Percentiles rank a stretch among this genome's conserved stretches.
phyloP scores from a whole-genome alignment of 768 basidiomycete species.

The Scleroderma citrinum region DNA sequence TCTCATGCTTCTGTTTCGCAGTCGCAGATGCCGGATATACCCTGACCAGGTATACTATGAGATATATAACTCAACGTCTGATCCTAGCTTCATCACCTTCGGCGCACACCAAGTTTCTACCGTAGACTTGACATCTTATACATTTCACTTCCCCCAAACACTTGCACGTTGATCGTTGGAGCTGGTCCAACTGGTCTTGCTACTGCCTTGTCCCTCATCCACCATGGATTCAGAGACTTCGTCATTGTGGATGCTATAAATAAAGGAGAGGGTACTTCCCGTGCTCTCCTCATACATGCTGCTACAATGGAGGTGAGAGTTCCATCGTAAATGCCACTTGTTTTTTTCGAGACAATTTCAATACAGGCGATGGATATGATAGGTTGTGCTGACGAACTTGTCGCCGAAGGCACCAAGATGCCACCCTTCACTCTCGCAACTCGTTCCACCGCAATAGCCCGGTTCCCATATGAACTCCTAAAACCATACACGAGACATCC shows the following conservation, averaged over 20 bases:
- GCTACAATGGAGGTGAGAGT: constrained; percentile 48
- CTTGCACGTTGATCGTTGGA: too few species aligned
- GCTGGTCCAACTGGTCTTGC: constrained; percentile 47
- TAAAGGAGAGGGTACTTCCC: constrained; percentile 33
- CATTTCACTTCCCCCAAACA: constrained; percentile 29
- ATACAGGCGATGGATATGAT: constrained; percentile 44
- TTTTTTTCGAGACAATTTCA: too few species aligned
- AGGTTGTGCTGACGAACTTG: constrained; percentile 33
- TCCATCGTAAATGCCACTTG: constrained; percentile 30
- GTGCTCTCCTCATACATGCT: constrained; percentile 44
- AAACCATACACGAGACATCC: constrained; percentile 38
- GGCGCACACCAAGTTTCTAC: background rate
- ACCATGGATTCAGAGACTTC: constrained; percentile 36
- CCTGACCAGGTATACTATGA: too few species aligned
- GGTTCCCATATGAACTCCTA: constrained; percentile 30
- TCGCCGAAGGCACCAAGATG: constrained; percentile 33
- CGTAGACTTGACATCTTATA: too few species aligned
- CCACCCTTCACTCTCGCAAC: constrained; percentile 22
- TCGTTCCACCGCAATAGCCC: constrained; percentile 23
- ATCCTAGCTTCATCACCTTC: background rate
- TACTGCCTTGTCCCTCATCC: constrained; percentile 25
- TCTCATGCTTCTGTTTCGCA: too few species aligned
- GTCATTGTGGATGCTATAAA: constrained; percentile 36
- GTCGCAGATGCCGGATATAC: too few species aligned
- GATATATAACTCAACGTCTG: background rate